Base-by-base conservation (phyloP, 441 rosid genomes). In the Biscutella laevigata region DNA sequence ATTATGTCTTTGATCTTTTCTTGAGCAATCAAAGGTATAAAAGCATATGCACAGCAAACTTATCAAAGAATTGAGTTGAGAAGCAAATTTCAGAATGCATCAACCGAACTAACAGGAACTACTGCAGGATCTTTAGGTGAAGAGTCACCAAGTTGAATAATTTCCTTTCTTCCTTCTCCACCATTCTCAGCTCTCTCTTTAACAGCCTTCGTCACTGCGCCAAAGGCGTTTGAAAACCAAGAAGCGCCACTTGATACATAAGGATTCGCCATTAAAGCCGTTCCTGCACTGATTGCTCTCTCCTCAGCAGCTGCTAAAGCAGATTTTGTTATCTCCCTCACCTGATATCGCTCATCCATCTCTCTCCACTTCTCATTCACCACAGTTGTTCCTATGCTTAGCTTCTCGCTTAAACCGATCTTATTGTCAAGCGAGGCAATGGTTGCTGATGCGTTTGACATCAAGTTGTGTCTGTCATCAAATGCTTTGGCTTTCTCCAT, bases 401-500 rank as follows among this genome's bases (percentile, higher is more conserved):
- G 57, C 74, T 77, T 86, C 26, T 81, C 78, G 1, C 79, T 74
- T 46, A 81, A 32, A 50, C 92, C 79, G 7, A 77, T 78, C 73
- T 66, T 81, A 14, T 53, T 44, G 36, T 80, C 79, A n/a, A 81
- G 38, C 3, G 88, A 79, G 36, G 82, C 73, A 25, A 80, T 83
- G 0, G 82, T 76, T 15, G 85, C 82, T n/a, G 94, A 75, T 11
- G 91, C 88, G 34, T 77, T 81, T 16, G 77, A 73, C 4, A 72
- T 61, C 50, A 74, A 54, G 33, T 72, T 79, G 67, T 79, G 80
- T 34, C 48, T 71, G 26, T 83, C 86, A 28, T 86, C 88, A 4
- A 86, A 71, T 3, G 75, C 57, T 70, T 73, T 86, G 40, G 85
- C 87, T 62, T 62, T 79, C 57, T 66, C 68, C 61, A 86, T 11